Base-by-base conservation (phyloP, 306 rosid genomes). In the Trichosanthes cucumerina region DNA sequence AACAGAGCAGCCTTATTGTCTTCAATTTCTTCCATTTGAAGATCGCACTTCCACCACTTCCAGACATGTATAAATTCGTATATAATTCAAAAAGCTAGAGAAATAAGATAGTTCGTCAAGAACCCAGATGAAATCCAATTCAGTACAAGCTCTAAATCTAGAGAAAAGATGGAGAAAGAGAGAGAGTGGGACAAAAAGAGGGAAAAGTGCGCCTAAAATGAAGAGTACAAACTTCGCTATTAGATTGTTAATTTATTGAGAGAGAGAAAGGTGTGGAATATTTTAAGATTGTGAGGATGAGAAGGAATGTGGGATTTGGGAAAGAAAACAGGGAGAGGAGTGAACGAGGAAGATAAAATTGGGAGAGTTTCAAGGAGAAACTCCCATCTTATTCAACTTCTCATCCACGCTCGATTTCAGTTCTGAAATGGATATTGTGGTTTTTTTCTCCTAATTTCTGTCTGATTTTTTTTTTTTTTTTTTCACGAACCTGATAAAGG, bases 1-100 rank as follows among this genome's bases (percentile, higher is more conserved):
- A 79, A 3, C 54, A 76, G 75, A 88, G 79, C 58, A 79, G 76
- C 53, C 86, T 58, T 54, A 86, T 80, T 69, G 80, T 82, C 86
- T 84, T 86, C 76, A 88, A 82, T 78, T 78, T 85, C 86, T 76
- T 91, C 93, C 96, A 93, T 91, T 91, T 87, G 68, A 83, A 71
- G 79, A 91, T 75, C 70, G 83, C 39, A 69, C 19, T 34, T 39
- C 77, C 88, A 47, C 87, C 77, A 79, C 34, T 65, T 18, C 80
- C 86, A 54, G 86, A 83, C 88, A 86, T 85, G 71, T 26, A 59
- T 14, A 26, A 44, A 71, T 46, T 13, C 24, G 53, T 71, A 24
- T 23, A 71, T 1, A 72, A 26, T 14, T 26, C 56, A 24, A 72
- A n/a, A 15, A 28, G 39, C 28, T 15, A 3, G 0, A 49, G 24